Evolutionary conservation across 2,329 filamentous ascomycete genomes (phyloP).

Genomic region (Penicillium crustosum): DNA sequence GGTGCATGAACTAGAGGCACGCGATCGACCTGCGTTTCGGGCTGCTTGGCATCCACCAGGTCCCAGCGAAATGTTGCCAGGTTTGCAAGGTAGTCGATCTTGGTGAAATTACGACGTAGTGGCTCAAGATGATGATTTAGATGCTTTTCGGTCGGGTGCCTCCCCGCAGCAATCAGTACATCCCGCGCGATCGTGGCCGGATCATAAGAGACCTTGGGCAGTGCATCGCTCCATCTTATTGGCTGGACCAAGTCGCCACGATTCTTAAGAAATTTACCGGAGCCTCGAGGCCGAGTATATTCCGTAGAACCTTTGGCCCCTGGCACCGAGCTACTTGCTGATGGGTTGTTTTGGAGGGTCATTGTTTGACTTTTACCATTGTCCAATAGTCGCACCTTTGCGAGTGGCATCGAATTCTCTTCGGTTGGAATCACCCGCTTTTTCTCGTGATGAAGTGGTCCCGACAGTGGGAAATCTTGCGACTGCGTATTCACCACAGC

Average conservation of each 20-base stretch:
- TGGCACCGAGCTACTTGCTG: conserved; percentile 6
- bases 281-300: not conserved
- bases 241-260: conserved; percentile 45
- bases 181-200: conserved; percentile 63
- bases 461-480: not conserved
- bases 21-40: not conserved
- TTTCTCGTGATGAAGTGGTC: not conserved
- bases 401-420: not conserved
- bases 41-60: conserved; percentile 49
- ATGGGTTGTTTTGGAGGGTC: not conserved
- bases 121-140: conserved; percentile 61
- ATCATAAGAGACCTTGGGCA: conserved; percentile 56
- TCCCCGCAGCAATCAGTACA: conserved; percentile 61
- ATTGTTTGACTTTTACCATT: not conserved
- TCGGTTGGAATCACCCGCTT: not conserved
- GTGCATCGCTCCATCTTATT: conserved; percentile 40
- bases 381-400: not conserved
- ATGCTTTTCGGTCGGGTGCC: conserved; percentile 58
- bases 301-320: conserved; percentile 7
- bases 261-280: conserved; percentile 27
- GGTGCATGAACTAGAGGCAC: conserved; percentile 15
- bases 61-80: conserved; percentile 62
- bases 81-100: conserved; percentile 51
- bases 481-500: not conserved
- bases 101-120: conserved; percentile 44